Base-by-base conservation (phyloP, 495 filamentous ascomycete genomes). In the Lichenothelia convexa region DNA sequence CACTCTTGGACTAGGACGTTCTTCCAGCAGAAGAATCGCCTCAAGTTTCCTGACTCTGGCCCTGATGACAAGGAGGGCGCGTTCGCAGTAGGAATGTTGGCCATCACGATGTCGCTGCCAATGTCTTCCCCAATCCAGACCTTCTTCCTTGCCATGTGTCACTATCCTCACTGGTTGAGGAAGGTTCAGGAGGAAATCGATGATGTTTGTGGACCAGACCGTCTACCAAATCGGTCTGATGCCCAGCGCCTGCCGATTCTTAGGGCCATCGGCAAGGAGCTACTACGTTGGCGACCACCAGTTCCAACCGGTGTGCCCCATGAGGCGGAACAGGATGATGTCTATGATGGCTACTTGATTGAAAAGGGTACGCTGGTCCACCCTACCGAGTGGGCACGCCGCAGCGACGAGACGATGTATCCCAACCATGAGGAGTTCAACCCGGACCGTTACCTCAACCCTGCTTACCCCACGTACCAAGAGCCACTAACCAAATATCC, bases 241-340 rank as follows among this genome's bases (percentile, higher is more conserved):
- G 38, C 45, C 34, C 58, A 51, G 4, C 47, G 55, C 19, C 39
- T 62, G 15, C 58, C 58, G 1, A 46, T 55, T 24, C 36, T 75
- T 35, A 54, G 70, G 22, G 70, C 73, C 0, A 57, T 68, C 8
- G 60, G 75, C n/a, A 68, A 71, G 48, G 73, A 78, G 49, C 57
- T 65, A 9, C 54, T 74, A 16, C 59, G 73, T 33, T 76, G 73
- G 73, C 53, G 68, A 9, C 71, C 72, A 52, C 63, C 38, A 49
- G 67, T 45, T 54, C 72, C 46, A 57, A 61, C 35, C 53, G 67
- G 68, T 4, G 53, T 56, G 15, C 68, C 69, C 0, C 72, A 77
- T 39, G 62, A 60, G 0, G 41, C 61, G 9, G 63, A 61, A 1
- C 48, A 67, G 29, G 63, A 71, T 35, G 67, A 71, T 43, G 50